phyloP scores from a whole-genome alignment of 768 basidiomycete species.

The Leucosporidium yakuticum region DNA sequence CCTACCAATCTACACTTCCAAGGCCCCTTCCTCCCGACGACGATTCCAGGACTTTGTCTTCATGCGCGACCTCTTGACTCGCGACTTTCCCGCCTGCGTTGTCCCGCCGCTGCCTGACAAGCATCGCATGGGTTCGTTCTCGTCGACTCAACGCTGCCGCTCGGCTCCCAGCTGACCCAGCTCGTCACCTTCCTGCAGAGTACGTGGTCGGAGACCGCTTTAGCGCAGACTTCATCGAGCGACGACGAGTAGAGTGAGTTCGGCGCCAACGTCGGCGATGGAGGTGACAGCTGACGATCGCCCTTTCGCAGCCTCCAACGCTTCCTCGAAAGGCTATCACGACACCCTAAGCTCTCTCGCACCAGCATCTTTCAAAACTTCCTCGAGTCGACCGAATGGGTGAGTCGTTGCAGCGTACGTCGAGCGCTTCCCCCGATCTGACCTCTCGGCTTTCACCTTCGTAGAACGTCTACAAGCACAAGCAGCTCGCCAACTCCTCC shows the following conservation, averaged over 20 bases:
- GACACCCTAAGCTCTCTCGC: conserved; percentile 89
- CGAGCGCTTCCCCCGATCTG: not conserved
- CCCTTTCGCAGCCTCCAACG: conserved; percentile 65
- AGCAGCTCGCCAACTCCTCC: conserved; percentile 86
- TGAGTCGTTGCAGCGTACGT: conserved; percentile 38
- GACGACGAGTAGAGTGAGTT: conserved; percentile 53
- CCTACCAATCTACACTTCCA: conserved; percentile 72
- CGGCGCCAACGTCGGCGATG: not conserved
- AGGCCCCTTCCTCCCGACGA: conserved; percentile 68
- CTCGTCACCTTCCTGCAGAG: conserved; percentile 53
- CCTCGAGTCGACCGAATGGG: conserved; percentile 98
- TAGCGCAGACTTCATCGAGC: conserved; percentile 94
- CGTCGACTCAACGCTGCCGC: not conserved
- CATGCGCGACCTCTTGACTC: conserved; percentile 74
- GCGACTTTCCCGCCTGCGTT: conserved; percentile 96
- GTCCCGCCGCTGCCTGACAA: conserved; percentile 95
- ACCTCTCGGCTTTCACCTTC: not conserved
- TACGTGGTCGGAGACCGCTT: conserved; percentile 97
- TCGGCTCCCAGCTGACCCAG: not conserved
- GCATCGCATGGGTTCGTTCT: conserved; percentile 78
- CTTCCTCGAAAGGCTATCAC: conserved; percentile 81
- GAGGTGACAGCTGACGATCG: not conserved
- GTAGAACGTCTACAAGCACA: conserved; percentile 94
- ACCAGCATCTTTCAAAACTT: conserved; percentile 87
- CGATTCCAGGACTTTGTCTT: conserved; percentile 98